Evolutionary conservation across 331 rosid species (phyloP).

Genomic region (Malus hybrid): DNA sequence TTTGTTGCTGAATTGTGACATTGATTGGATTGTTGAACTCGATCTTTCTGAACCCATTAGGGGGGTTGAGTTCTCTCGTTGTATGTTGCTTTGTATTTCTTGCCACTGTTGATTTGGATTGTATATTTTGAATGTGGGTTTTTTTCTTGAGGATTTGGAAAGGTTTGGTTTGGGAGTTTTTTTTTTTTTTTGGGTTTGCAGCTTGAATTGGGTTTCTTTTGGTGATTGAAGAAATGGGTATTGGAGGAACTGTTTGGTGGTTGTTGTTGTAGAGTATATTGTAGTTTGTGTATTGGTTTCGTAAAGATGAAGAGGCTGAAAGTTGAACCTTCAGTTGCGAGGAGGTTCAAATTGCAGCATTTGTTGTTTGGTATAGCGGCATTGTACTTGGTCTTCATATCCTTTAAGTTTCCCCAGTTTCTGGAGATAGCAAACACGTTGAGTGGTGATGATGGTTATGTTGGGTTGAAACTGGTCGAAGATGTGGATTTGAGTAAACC

Average conservation of each 20-base stretch:
- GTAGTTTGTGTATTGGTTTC: background rate
- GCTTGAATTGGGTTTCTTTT: slow-evolving; percentile 18
- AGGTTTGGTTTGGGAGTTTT: background rate
- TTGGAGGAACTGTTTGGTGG: slow-evolving; percentile 34
- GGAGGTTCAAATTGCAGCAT: slow-evolving; percentile 76
- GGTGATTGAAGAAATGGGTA: slow-evolving; percentile 10
- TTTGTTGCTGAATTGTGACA: slow-evolving; percentile 19
- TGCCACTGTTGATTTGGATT: slow-evolving; percentile 8
- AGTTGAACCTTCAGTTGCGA: slow-evolving; percentile 49
- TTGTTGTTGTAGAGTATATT: slow-evolving; percentile 15
- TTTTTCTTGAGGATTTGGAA: slow-evolving; percentile 10
- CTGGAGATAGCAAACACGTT: slow-evolving; percentile 48
- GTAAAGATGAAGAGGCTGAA: slow-evolving; percentile 66
- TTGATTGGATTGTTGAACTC: slow-evolving; percentile 24
- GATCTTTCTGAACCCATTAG: slow-evolving; percentile 18
- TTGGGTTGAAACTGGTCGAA: slow-evolving; percentile 43
- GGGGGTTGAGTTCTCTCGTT: slow-evolving; percentile 15
- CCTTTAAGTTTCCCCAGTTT: slow-evolving; percentile 70
- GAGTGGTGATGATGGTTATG: slow-evolving; percentile 62
- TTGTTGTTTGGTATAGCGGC: slow-evolving; percentile 59
- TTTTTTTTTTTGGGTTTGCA: slow-evolving; percentile 2
- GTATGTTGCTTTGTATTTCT: background rate
- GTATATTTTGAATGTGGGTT: slow-evolving; percentile 7
- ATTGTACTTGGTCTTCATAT: slow-evolving; percentile 68
- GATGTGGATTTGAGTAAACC: slow-evolving; percentile 60